These are phyloP conservation scores for Fraxinus greggii DNA, from an alignment of 305 asterid genomes.

Conservation along the genomic window DNA sequence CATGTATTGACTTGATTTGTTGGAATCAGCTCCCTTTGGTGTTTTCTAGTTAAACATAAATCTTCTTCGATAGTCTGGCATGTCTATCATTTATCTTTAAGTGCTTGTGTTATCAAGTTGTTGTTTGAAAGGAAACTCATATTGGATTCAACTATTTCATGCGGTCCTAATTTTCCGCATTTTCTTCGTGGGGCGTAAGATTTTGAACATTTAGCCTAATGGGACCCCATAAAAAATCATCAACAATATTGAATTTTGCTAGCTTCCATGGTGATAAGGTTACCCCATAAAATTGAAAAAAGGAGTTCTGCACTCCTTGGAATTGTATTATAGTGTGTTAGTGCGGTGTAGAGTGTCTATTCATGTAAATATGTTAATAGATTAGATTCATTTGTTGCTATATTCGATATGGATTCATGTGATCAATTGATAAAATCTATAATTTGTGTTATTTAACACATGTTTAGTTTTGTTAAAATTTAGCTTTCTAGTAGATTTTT, in stretches of 20 bases:
- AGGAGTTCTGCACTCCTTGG: neutral
- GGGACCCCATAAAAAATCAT: conserved; percentile 9
- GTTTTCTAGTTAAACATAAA: neutral
- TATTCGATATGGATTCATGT: neutral
- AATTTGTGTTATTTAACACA: neutral
- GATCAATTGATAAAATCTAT: neutral
- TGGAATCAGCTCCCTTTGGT: neutral
- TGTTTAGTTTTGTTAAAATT: neutral
- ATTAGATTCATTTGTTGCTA: neutral
- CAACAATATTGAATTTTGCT: neutral
- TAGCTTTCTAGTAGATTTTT: neutral
- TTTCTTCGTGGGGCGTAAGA: neutral
- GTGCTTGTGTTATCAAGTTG: conserved; percentile 16
- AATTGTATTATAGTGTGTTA: neutral
- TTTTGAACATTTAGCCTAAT: neutral
- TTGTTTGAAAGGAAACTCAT: conserved; percentile 29
- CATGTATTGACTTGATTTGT: conserved; percentile 3
- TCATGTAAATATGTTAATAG: neutral
- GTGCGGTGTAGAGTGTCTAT: neutral
- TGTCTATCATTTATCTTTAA: conserved; percentile 10
- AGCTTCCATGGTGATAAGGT: neutral
- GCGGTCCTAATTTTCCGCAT: conserved; percentile 10
- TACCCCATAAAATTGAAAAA: neutral
- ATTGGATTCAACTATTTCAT: conserved; percentile 17
- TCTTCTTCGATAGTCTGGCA: neutral